Evolutionary conservation across 495 filamentous ascomycete species (phyloP), one percentile per base, ranked within the genome.

Genomic region (Pyronema omphalodes): DNA sequence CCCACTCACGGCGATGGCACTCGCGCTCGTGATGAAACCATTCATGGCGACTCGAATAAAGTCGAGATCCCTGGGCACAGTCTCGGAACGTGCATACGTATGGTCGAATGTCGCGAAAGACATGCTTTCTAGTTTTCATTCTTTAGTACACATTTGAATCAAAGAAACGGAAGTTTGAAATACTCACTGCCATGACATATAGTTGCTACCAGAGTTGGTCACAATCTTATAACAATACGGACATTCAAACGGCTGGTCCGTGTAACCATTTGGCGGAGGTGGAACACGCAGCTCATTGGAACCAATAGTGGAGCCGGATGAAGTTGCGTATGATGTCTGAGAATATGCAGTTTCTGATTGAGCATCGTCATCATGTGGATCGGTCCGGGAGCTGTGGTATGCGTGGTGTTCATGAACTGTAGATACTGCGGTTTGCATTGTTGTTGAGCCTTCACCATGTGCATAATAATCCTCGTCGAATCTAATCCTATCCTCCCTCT

Each of bases 51-150:
- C 17, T 65, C 12, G 55, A 53, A 49, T 56, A 65, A 3, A 65
- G 48, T 6, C 37, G 46, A 8, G 52, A 47, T 1, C 56, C 36
- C 14, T 55, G 52, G 1, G 9, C 12, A 44, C 62, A 65, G 33
- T 59, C 41, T 44, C 23, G 11, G 37, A 61, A 65, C 29, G 58
- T 65, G 35, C 62, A 65, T 18, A 65, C 46, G 37, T 65, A 65
- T 47, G 62, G 62, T 14, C 39, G 59, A 9, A 65, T 44, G 47
- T 65, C 62, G 15, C 46, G 47, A 9, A 65, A 59, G n/a, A 65
- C 62, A 29, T 65, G 62, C 49, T 58, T 53, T 34, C 60, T 62
- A 39, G 17, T 29, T 1, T 29, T 11, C 3, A 18, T 12, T 12
- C 11, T 41, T 41, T 12, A 17, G 11, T 41, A 12, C 11, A 5